Percentiles rank a stretch among this genome's conserved stretches.
These are phyloP conservation scores for Penicillium freii DNA, from an alignment of 2,329 filamentous ascomycete species.

Conservation along the genomic window DNA sequence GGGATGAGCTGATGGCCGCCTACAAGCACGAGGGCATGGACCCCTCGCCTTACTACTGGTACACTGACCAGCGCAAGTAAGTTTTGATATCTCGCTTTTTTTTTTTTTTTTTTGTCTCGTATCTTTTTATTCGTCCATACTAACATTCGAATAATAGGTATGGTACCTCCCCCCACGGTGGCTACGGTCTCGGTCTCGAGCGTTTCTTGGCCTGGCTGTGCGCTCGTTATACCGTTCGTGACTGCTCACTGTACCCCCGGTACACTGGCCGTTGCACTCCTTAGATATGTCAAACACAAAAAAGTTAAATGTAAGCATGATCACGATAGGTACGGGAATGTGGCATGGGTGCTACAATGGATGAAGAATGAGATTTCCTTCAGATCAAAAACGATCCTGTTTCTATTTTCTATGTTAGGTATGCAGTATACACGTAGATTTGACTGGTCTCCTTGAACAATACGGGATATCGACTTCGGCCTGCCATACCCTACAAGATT, in stretches of 20 bases:
- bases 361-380: neutral
- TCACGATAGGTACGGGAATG: conserved; percentile 6
- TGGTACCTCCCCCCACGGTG: conserved; percentile 85
- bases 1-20: conserved; percentile 82
- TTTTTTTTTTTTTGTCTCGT: neutral
- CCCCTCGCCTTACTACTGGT: conserved; percentile 92
- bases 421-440: neutral
- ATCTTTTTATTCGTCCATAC: neutral
- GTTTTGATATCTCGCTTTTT: conserved; percentile 37
- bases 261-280: conserved; percentile 53
- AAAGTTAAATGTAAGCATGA: conserved; percentile 11
- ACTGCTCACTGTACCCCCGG: conserved; percentile 53
- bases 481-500: neutral
- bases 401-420: neutral
- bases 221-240: conserved; percentile 63
- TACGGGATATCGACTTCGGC: neutral
- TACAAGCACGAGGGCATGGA: conserved; percentile 86
- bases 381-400: neutral
- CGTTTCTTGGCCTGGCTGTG: conserved; percentile 70
- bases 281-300: conserved; percentile 26
- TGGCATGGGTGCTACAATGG: conserved; percentile 5
- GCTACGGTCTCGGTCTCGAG: conserved; percentile 90
- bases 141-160: conserved; percentile 56
- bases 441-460: neutral
- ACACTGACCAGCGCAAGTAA: conserved; percentile 93